Conservation (phyloP, 768 basidiomycete species). For the Paxillus ammoniavirescens region DNA sequence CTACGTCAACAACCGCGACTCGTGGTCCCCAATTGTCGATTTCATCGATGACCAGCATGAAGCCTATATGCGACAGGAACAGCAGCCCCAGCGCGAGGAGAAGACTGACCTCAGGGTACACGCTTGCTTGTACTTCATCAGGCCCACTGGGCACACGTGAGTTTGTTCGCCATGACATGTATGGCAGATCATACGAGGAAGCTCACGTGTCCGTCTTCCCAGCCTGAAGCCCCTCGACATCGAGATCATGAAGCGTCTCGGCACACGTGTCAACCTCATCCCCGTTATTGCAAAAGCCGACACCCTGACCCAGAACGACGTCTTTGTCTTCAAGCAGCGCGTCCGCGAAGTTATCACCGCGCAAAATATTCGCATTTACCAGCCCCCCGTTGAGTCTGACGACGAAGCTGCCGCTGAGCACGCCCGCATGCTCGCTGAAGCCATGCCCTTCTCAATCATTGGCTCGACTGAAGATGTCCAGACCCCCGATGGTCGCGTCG, state of each 20-base stretch:
- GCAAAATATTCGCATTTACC: slow-evolving; percentile 94
- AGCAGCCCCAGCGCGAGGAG: slow-evolving; percentile 93
- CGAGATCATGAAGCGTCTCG: slow-evolving; percentile 99
- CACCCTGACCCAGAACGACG: slow-evolving; percentile 91
- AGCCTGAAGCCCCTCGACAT: slow-evolving; percentile 95
- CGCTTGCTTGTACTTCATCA: slow-evolving; percentile 95
- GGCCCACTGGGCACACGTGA: slow-evolving; percentile 95
- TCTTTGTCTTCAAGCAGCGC: slow-evolving; percentile 88
- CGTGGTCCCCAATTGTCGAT: slow-evolving; percentile 97
- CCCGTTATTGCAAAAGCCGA: slow-evolving; percentile 98
- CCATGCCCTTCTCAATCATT: slow-evolving; percentile 98
- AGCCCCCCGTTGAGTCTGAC: slow-evolving; percentile 87
- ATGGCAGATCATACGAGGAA: neutral
- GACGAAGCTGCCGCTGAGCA: slow-evolving; percentile 86
- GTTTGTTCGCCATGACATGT: slow-evolving; percentile 27
- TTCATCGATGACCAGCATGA: slow-evolving; percentile 97
- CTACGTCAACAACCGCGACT: slow-evolving; percentile 99
- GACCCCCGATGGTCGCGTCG: slow-evolving; percentile 85
- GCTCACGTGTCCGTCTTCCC: slow-evolving; percentile 6
- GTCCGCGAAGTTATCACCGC: slow-evolving; percentile 89
- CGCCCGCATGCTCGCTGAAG: slow-evolving; percentile 80
- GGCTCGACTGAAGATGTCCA: slow-evolving; percentile 94
- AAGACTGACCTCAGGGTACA: slow-evolving; percentile 96
- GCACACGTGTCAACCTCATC: slow-evolving; percentile 96
- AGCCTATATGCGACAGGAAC: slow-evolving; percentile 96